phyloP scores from a whole-genome alignment of 2,329 filamentous ascomycete species.

The Nannizziopsis barbatae region DNA sequence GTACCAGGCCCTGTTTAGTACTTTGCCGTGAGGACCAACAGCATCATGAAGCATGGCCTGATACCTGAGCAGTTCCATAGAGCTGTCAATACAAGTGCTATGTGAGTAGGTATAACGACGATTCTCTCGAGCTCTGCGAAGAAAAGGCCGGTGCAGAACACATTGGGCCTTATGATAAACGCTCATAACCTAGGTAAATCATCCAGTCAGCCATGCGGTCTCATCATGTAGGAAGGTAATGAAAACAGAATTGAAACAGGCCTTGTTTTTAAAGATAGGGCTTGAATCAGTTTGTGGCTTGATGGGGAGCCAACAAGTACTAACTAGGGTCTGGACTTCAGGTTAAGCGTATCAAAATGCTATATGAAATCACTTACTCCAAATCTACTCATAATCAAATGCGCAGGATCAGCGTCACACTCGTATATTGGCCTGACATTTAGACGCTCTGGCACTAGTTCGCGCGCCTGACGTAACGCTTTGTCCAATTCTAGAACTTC shows the following conservation, averaged over 20 bases:
- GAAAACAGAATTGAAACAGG: no score
- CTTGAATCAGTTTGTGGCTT: no score
- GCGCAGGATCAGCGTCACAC: slow-evolving; percentile 56
- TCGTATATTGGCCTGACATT: slow-evolving; percentile 64
- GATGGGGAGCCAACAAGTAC: no score
- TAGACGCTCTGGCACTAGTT: slow-evolving; percentile 68
- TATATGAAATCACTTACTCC: slow-evolving; percentile 35
- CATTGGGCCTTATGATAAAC: slow-evolving; percentile 83
- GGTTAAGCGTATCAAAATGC: slow-evolving; percentile 11
- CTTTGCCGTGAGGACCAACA: slow-evolving; percentile 57
- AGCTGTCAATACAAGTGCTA: slow-evolving; percentile 72
- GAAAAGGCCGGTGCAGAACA: slow-evolving; percentile 77
- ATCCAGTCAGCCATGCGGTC: no score
- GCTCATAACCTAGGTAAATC: slow-evolving; percentile 49
- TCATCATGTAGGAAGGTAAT: no score
- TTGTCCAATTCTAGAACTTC: slow-evolving; percentile 51
- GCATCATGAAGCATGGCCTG: slow-evolving; percentile 66
- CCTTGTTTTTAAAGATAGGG: no score
- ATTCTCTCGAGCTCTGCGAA: slow-evolving; percentile 65
- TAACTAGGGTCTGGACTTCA: no score
- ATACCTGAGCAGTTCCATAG: slow-evolving; percentile 67
- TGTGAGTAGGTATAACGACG: slow-evolving; percentile 74
- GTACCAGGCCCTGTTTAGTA: slow-evolving; percentile 66
- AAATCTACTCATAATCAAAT: slow-evolving; percentile 67
- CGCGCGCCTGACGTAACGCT: slow-evolving; percentile 45